These are phyloP conservation scores for Petunia hybrid DNA, from an alignment of 305 asterid genomes.

Conservation along the genomic window DNA sequence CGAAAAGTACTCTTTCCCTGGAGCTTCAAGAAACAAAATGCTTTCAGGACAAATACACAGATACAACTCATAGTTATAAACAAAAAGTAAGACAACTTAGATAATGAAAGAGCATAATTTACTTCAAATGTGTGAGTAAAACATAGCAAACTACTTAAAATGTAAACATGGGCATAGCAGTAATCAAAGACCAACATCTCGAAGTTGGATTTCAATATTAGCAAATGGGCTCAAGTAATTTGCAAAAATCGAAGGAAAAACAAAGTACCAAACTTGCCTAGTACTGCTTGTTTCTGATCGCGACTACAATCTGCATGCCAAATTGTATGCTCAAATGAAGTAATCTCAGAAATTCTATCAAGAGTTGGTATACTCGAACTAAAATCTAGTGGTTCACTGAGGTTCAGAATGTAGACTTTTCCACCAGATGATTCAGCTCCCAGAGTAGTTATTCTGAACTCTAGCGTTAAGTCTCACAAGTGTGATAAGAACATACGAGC, in stretches of 20 bases:
- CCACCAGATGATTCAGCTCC: constrained; percentile 82
- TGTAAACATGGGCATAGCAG: not conserved
- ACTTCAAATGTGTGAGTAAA: constrained; percentile 14
- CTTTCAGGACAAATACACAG: constrained; percentile 3
- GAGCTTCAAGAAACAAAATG: not conserved
- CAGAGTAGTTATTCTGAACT: constrained; percentile 76
- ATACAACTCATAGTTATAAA: not conserved
- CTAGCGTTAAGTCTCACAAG: constrained; percentile 55
- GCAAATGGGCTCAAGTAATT: not conserved
- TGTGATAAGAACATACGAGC: not conserved
- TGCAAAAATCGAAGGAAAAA: not conserved
- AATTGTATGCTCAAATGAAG: constrained; percentile 64
- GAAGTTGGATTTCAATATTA: not conserved
- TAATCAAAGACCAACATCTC: constrained; percentile 3
- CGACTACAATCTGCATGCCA: constrained; percentile 82
- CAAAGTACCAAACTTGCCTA: constrained; percentile 63
- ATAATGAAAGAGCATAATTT: constrained; percentile 11
- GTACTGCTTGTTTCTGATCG: constrained; percentile 62
- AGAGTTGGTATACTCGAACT: constrained; percentile 37
- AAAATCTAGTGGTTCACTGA: constrained; percentile 64
- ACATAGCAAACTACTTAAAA: not conserved
- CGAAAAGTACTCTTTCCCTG: not conserved
- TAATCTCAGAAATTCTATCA: constrained; percentile 45
- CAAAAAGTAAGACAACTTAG: not conserved
- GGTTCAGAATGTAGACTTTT: constrained; percentile 66